Evolutionary conservation across 345 rosid species (phyloP).

Genomic region (Populus tremula): DNA sequence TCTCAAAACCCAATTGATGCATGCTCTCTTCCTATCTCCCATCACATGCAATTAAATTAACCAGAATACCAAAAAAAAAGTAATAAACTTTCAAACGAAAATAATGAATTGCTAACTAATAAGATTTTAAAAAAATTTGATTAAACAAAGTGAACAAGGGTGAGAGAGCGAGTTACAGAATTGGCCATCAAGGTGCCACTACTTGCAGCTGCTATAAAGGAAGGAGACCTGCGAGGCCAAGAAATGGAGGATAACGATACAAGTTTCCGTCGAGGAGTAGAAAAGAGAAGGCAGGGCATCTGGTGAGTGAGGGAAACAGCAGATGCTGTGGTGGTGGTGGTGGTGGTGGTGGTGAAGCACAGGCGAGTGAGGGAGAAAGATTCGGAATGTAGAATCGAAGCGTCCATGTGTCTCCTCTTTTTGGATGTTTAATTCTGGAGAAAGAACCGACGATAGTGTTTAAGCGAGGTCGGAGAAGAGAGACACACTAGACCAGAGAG

Average conservation of each 20-base stretch:
- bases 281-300: slow-evolving; percentile 34
- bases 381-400: slow-evolving; percentile 28
- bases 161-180: slow-evolving; percentile 45
- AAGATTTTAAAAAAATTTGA: not conserved
- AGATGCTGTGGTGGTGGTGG: slow-evolving; percentile 14
- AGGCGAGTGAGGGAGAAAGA: slow-evolving; percentile 33
- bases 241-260: slow-evolving; percentile 20
- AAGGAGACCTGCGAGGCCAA: slow-evolving; percentile 31
- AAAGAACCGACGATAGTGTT: not conserved
- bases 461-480: not conserved
- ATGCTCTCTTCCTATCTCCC: not conserved
- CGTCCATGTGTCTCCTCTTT: slow-evolving; percentile 33
- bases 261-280: slow-evolving; percentile 18
- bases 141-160: slow-evolving; percentile 17
- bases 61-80: not conserved
- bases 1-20: not conserved
- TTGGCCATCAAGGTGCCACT: slow-evolving; percentile 52
- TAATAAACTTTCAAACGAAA: not conserved
- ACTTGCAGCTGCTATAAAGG: slow-evolving; percentile 22
- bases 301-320: slow-evolving; percentile 18
- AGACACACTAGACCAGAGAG: not conserved
- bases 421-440: not conserved
- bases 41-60: not conserved
- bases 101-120: not conserved
- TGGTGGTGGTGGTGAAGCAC: slow-evolving; percentile 28